These are phyloP conservation scores for Suhomyces ambrosiae DNA, from an alignment of 1,139 yeast genomes.

Conservation along the genomic window DNA sequence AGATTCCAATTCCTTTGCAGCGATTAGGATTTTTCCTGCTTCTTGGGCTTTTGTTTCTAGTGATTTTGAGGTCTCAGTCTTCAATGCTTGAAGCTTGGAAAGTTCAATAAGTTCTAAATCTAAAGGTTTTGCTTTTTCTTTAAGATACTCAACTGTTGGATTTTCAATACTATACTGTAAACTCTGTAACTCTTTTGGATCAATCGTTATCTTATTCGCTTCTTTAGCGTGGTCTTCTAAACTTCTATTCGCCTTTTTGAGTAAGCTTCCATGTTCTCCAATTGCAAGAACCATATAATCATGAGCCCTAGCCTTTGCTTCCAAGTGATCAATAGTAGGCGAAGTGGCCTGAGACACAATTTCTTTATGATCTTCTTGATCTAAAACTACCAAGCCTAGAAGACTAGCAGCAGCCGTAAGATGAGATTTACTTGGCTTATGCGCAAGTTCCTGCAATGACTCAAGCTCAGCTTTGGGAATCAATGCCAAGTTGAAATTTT, in stretches of 20 bases:
- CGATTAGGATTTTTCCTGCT: slow-evolving; percentile 22
- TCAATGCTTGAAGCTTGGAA: slow-evolving; percentile 26
- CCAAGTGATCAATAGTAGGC: slow-evolving; percentile 32
- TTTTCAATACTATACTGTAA: slow-evolving; percentile 17
- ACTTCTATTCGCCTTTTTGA: slow-evolving; percentile 15
- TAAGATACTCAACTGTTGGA: slow-evolving; percentile 27
- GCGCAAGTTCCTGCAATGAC: slow-evolving; percentile 18
- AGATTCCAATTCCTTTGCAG: slow-evolving; percentile 28
- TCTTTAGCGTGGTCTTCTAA: slow-evolving; percentile 16
- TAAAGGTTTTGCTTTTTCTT: slow-evolving; percentile 17
- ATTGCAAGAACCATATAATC: slow-evolving; percentile 33
- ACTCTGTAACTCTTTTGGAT: slow-evolving; percentile 14
- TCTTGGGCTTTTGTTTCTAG: slow-evolving; percentile 19
- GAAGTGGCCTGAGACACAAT: slow-evolving; percentile 16
- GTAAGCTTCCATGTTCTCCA: slow-evolving; percentile 22
- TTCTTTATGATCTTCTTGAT: slow-evolving; percentile 12
- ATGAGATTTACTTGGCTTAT: slow-evolving; percentile 30
- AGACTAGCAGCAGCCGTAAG: slow-evolving; percentile 33
- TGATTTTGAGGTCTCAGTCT: slow-evolving; percentile 10
- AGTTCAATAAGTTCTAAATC: slow-evolving; percentile 20
- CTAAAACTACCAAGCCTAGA: slow-evolving; percentile 19
- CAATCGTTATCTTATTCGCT: slow-evolving; percentile 11
- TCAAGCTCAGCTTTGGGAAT: slow-evolving; percentile 23
- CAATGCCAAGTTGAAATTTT: slow-evolving; percentile 18
- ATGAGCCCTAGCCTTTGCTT: slow-evolving; percentile 26